Evolutionary conservation across 2,329 filamentous ascomycete species (phyloP).

Genomic region (Ophiostoma pallidulum): DNA sequence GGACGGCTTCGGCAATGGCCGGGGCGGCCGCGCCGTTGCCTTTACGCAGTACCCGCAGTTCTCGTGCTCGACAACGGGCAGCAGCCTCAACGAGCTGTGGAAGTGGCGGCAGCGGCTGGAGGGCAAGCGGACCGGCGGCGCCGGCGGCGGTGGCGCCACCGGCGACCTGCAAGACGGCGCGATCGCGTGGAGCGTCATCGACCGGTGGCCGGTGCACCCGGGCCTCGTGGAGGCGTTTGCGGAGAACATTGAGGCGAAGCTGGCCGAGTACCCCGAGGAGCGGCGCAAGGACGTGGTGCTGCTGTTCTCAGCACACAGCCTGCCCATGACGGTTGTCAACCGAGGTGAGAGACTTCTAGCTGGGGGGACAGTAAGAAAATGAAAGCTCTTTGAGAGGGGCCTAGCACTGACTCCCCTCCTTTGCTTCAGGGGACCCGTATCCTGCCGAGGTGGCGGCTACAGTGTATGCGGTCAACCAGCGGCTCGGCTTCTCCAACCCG

Average conservation of each 20-base stretch:
- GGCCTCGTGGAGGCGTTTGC: constrained; percentile 90
- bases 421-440: constrained; percentile 88
- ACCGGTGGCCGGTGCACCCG: constrained; percentile 88
- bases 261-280: constrained; percentile 76
- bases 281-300: constrained; percentile 71
- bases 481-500: constrained; percentile 76
- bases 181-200: constrained; percentile 95
- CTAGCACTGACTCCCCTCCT: not conserved
- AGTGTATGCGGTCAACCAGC: constrained; percentile 92
- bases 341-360: constrained; percentile 42
- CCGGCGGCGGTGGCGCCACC: constrained; percentile 29
- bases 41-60: constrained; percentile 99
- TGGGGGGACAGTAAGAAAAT: not conserved
- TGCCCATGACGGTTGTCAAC: constrained; percentile 97
- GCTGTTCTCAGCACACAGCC: constrained; percentile 87
- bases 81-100: constrained; percentile 94
- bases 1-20: constrained; percentile 84
- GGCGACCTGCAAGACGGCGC: constrained; percentile 42
- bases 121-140: constrained; percentile 48
- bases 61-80: constrained; percentile 93
- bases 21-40: constrained; percentile 85
- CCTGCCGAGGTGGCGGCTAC: constrained; percentile 93
- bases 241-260: constrained; percentile 77
- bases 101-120: constrained; percentile 89
- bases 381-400: too few species aligned